Evolutionary conservation across 2,329 filamentous ascomycete genomes (phyloP), one percentile per base, ranked within the genome.

Genomic region (Fusarium sp.): DNA sequence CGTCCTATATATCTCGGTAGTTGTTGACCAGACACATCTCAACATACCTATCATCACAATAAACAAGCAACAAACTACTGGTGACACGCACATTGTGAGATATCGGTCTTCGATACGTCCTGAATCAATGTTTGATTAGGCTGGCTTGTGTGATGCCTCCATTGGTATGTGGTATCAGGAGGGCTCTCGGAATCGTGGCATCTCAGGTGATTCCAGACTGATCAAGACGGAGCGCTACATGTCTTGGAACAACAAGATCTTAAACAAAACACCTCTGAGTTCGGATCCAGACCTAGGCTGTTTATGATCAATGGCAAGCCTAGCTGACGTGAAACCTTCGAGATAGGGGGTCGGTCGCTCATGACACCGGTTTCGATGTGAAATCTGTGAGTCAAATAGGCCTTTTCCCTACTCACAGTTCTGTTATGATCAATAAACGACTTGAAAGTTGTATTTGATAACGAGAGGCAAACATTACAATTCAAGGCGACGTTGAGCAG

Each of bases 391-490:
- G 5, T 24, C 12, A 20, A 8, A 10, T 20, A 35, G 6, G 3
- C 3, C 2, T 6, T 11, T 47, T 28, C 13, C 13, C 18, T 15
- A 42, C 20, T 32, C 11, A 18, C 0, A 32, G 15, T 20, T 20
- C 28, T 32, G 11, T 10, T n/a, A 7, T 18, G 4, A 14, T n/a
- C 8, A 32, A 28, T 7, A 20, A 26, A 45, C 9, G 5, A 22
- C 17, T 13, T 22, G 20, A 17, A 28, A 11, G 5, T 48, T 22
- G 13, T 2, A 22, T 17, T 17, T 14, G 13, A 30, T 3, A 8
- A 17, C 6, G 1, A 12, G 26, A 47, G 32, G 0, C 13, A 6
- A 22, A 6, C 8, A 15, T 3, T 9, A 22, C 18, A 22, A 7
- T 3, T 6, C 26, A 47, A 13, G 45, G 20, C 15, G 26, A n/a